Conservation (phyloP, 306 rosid genomes). For the Pterocarpus macrocarpus region DNA sequence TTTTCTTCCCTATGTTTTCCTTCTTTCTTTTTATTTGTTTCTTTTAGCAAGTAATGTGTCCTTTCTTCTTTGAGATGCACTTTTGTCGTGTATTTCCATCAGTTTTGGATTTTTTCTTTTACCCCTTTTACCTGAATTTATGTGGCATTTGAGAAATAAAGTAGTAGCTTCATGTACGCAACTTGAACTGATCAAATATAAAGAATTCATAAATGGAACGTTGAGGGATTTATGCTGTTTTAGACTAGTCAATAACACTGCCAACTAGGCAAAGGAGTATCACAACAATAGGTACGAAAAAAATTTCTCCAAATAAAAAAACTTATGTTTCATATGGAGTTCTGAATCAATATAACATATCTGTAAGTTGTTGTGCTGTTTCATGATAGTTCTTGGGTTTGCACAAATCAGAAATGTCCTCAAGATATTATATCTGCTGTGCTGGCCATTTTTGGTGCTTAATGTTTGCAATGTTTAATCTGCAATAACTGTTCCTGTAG, state of each 20-base stretch:
- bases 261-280: neutral
- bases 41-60: neutral
- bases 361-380: neutral
- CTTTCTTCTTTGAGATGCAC: neutral
- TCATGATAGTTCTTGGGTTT: slow-evolving; percentile 20
- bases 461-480: slow-evolving; percentile 31
- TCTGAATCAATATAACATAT: neutral
- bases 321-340: neutral
- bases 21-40: neutral
- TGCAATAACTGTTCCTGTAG: slow-evolving; percentile 52
- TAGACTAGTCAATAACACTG: neutral
- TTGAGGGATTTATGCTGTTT: neutral
- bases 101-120: neutral
- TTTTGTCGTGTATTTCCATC: neutral
- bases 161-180: neutral
- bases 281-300: neutral
- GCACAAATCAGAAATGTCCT: neutral
- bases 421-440: neutral
- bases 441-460: neutral
- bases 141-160: neutral
- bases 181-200: neutral
- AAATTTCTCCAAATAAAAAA: neutral
- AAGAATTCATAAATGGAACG: neutral
- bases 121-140: neutral
- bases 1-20: neutral